These are phyloP conservation scores for Fusarium coicis DNA, from an alignment of 2,329 filamentous ascomycete genomes.

Conservation along the genomic window DNA sequence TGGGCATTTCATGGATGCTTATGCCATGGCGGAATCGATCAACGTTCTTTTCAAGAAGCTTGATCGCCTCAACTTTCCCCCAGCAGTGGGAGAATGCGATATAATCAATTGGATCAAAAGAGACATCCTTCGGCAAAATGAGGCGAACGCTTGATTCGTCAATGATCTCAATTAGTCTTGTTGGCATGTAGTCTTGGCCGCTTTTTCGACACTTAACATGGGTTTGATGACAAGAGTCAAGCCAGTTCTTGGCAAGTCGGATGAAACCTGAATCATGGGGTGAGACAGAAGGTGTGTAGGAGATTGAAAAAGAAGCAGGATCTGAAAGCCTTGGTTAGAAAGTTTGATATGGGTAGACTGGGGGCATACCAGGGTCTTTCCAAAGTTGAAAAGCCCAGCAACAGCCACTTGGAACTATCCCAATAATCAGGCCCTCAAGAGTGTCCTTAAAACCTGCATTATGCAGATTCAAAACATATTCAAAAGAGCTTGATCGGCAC, in stretches of 20 bases:
- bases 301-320: background rate
- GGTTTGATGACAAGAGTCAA: background rate
- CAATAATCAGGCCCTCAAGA: background rate
- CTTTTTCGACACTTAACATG: rapidly evolving
- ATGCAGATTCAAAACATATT: background rate
- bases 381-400: background rate
- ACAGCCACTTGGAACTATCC: background rate
- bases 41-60: background rate
- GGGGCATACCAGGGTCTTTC: background rate
- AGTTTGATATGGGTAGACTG: background rate
- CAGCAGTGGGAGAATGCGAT: background rate
- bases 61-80: background rate
- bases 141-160: background rate
- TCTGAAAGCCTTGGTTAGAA: background rate
- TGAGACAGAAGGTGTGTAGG: background rate
- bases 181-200: background rate
- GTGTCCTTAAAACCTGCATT: background rate
- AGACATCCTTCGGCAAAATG: rapidly evolving
- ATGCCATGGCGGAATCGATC: background rate
- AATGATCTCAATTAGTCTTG: background rate
- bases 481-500: background rate
- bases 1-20: rapidly evolving
- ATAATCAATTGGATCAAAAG: background rate
- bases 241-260: background rate
- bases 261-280: background rate